Base-by-base conservation (phyloP, 441 rosid species). In the Gossypium aridum region DNA sequence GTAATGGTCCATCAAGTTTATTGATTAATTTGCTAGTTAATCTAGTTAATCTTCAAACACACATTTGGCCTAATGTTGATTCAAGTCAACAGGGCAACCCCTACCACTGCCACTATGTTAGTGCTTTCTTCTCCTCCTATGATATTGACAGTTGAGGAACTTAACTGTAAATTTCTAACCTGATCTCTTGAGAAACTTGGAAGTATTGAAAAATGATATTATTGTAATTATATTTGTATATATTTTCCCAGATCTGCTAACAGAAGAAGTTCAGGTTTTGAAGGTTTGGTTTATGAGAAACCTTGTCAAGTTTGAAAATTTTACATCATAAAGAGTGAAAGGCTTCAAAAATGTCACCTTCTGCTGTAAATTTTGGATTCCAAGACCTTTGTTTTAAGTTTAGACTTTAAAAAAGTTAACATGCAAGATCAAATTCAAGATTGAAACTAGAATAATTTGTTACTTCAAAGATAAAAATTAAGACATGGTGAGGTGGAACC, bases 401-500 rank as follows among this genome's bases (percentile, higher is more conserved):
- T 39, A 53, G 55, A 14, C 9, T 53, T 39, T 17, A 51, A 39
- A 34, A 19, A n/a, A 39, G 5, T 61, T 70, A 51, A 51, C 47
- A 26, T 61, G 20, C 66, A 39, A 64, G 9, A 64, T 47, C 10
- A 34, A n/a, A 12, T 6, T 51, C 67, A 69, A 53, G 56, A 45
- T 66, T 34, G 70, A 20, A 19, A 23, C 70, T 66, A 45, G 71
- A 22, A 45, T 51, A 34, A 34, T 64, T 34, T 54, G 37, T 53
- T 47, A 39, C 64, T 61, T 72, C 22, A 47, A 69, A 31, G 66
- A 53, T 75, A 26, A 4, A 57, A 59, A 56, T 63, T 7, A 51
- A 68, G 78, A 31, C 8, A 53, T 78, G 75, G 67, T 55, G 66
- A 63, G 82, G 62, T 71, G 80, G 9, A 63, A 63, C 49, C 69